phyloP scores from a whole-genome alignment of 768 basidiomycete species.

The Agrocybe praecox region DNA sequence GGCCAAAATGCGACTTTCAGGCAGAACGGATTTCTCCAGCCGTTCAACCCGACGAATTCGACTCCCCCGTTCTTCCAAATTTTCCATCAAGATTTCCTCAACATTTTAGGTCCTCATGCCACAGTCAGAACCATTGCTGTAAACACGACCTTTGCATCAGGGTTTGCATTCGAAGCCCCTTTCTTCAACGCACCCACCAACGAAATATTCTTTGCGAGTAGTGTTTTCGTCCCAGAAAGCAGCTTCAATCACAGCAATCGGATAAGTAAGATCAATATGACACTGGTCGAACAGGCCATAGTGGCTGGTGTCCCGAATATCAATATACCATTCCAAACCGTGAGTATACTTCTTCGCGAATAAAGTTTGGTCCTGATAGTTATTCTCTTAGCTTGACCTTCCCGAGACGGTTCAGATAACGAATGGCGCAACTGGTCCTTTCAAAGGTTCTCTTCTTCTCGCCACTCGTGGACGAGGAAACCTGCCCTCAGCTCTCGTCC shows the following conservation, averaged over 20 bases:
- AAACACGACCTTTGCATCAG: slow-evolving; percentile 53
- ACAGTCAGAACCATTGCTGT: slow-evolving; percentile 60
- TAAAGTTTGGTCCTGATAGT: not conserved
- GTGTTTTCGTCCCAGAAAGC: slow-evolving; percentile 66
- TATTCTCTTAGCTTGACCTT: slow-evolving; percentile 49
- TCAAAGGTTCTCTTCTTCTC: slow-evolving; percentile 56
- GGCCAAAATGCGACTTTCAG: slow-evolving; percentile 43
- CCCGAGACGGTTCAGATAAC: slow-evolving; percentile 64
- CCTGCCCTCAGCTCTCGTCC: slow-evolving; percentile 58
- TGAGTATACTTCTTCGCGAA: not conserved
- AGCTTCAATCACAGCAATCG: slow-evolving; percentile 64
- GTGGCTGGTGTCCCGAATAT: slow-evolving; percentile 33
- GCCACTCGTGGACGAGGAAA: slow-evolving; percentile 65
- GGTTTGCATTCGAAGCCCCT: slow-evolving; percentile 77
- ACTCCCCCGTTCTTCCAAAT: slow-evolving; percentile 56
- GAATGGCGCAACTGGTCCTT: slow-evolving; percentile 68
- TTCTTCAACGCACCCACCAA: slow-evolving; percentile 64
- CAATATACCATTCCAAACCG: slow-evolving; percentile 37
- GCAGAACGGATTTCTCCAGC: slow-evolving; percentile 33
- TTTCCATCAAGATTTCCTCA: slow-evolving; percentile 49
- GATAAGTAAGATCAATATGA: slow-evolving; percentile 61
- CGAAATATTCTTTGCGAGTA: slow-evolving; percentile 71
- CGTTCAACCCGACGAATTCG: slow-evolving; percentile 61
- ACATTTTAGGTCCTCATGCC: slow-evolving; percentile 56
- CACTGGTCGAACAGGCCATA: slow-evolving; percentile 49